A percentile compares a stretch with the other conserved stretches of the same genome.
phyloP scores from a whole-genome alignment of 495 filamentous ascomycete genomes.

The Talaromyces stipitatus region DNA sequence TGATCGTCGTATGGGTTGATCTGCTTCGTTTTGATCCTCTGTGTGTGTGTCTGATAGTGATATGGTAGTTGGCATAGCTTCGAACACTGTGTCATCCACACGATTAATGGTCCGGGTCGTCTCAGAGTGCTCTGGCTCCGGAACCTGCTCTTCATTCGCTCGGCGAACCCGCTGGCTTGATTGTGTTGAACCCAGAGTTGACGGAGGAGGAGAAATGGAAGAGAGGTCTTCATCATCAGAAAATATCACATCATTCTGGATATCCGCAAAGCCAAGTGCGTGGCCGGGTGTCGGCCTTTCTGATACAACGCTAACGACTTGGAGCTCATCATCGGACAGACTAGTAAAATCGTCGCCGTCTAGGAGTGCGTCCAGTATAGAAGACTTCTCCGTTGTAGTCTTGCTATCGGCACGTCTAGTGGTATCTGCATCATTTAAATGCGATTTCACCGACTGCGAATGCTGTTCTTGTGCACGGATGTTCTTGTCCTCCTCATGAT shows the following conservation, averaged over 20 bases:
- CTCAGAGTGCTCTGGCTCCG: not conserved
- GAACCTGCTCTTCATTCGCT: not conserved
- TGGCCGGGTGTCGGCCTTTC: not conserved
- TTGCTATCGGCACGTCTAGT: not conserved
- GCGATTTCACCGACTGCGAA: not conserved
- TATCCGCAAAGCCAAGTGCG: not conserved
- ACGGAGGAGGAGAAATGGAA: conserved; percentile 36
- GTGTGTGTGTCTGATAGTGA: conserved; percentile 21
- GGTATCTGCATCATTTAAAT: not conserved
- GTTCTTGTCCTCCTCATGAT: not conserved
- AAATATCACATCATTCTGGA: not conserved
- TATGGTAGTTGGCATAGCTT: not conserved
- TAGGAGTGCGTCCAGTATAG: not conserved
- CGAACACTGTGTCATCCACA: not conserved
- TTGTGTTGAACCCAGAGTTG: conserved; percentile 9
- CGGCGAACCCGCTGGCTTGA: not conserved
- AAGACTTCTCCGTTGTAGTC: not conserved
- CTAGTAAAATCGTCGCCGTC: not conserved
- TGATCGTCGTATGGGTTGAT: conserved; percentile 29
- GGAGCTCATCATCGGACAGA: conserved; percentile 3
- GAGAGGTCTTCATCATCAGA: conserved; percentile 17
- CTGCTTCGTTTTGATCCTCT: conserved; percentile 23
- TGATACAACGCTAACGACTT: not conserved
- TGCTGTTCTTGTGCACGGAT: not conserved
- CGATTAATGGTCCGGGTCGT: not conserved